phyloP scores from a whole-genome alignment of 345 rosid species.

The Eutrema heterophyllum region DNA sequence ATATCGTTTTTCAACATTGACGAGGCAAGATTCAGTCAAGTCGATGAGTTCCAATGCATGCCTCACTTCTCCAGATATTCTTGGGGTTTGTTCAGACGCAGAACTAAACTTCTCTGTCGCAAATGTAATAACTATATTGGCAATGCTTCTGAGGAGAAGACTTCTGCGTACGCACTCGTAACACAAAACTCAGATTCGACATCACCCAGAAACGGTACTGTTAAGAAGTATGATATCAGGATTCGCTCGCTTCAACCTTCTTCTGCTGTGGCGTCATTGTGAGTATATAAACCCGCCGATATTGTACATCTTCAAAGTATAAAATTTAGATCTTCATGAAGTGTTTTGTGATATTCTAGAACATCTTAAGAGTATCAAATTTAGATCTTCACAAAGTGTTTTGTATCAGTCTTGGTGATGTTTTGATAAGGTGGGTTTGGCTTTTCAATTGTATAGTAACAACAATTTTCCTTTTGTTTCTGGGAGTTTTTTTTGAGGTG shows the following conservation, averaged over 20 bases:
- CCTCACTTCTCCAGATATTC: slow-evolving; percentile 64
- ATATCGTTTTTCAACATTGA: slow-evolving; percentile 77
- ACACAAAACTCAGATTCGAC: slow-evolving; percentile 43
- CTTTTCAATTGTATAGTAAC: slow-evolving; percentile 2
- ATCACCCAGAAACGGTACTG: slow-evolving; percentile 33
- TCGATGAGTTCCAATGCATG: slow-evolving; percentile 77
- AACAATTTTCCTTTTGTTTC: not conserved
- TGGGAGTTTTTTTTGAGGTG: not conserved
- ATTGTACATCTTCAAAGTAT: not conserved
- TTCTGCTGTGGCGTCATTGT: slow-evolving; percentile 5
- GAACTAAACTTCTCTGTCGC: slow-evolving; percentile 89
- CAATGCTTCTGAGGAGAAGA: slow-evolving; percentile 47
- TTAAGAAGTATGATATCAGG: slow-evolving; percentile 59
- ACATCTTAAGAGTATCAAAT: not conserved
- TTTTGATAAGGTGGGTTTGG: slow-evolving; percentile 13
- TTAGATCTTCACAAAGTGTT: not conserved
- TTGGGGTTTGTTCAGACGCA: slow-evolving; percentile 59
- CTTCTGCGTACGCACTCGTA: slow-evolving; percentile 42
- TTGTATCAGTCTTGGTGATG: slow-evolving; percentile 5
- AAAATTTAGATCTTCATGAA: not conserved
- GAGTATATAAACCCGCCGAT: slow-evolving; percentile 6
- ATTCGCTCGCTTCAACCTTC: slow-evolving; percentile 86
- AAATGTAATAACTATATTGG: slow-evolving; percentile 83
- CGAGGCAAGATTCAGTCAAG: slow-evolving; percentile 80
- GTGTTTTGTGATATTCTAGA: not conserved